Percentiles rank a stretch among this genome's conserved stretches.
These are phyloP conservation scores for Exidia glandulosa DNA, from an alignment of 768 basidiomycete species.

Conservation along the genomic window DNA sequence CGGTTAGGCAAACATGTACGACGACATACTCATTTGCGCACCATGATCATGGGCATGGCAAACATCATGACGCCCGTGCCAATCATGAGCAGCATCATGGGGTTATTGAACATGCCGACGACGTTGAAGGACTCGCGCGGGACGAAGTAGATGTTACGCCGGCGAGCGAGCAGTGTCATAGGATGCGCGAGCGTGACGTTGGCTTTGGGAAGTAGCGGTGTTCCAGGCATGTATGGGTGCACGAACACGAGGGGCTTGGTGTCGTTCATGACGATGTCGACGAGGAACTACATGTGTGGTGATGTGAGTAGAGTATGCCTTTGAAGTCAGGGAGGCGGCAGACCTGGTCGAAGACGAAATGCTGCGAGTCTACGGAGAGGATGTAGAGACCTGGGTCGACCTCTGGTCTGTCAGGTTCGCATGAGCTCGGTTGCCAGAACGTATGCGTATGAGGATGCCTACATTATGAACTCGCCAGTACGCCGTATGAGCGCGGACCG, in stretches of 20 bases:
- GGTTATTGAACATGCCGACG: constrained; percentile 65
- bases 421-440: constrained; percentile 2
- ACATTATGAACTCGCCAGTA: constrained; percentile 62
- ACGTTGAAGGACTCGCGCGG: constrained; percentile 65
- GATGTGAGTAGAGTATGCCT: background rate
- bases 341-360: constrained; percentile 64
- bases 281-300: constrained; percentile 38
- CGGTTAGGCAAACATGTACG: constrained; percentile 3
- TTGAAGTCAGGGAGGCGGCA: background rate
- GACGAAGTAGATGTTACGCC: constrained; percentile 52
- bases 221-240: constrained; percentile 55
- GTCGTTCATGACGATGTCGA: constrained; percentile 43
- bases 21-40: constrained; percentile 19
- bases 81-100: constrained; percentile 76
- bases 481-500: constrained; percentile 39
- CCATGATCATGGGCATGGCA: constrained; percentile 67
- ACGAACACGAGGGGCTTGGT: constrained; percentile 27
- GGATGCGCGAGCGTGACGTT: constrained; percentile 47
- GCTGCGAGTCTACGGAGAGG: constrained; percentile 55
- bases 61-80: constrained; percentile 56
- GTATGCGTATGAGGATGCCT: constrained; percentile 13
- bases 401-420: constrained; percentile 36
- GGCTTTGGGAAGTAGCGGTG: constrained; percentile 51
- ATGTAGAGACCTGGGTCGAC: constrained; percentile 61
- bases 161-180: constrained; percentile 41